Conservation (phyloP, 257 asterid genomes). For the Prunella vulgaris region DNA sequence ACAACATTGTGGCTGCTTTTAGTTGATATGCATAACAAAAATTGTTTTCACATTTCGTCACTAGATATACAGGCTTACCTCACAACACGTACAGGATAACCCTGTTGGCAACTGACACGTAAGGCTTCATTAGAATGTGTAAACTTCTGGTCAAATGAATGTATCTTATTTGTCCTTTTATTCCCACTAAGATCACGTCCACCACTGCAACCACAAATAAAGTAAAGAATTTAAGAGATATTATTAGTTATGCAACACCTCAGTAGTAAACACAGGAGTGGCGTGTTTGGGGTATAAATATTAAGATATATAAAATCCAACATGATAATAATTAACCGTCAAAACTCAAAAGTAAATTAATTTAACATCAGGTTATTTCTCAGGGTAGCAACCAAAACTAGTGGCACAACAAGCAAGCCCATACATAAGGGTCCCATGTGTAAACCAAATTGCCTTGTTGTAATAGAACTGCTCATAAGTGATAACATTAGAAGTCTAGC, state of each 20-base stretch:
- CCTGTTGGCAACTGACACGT: constrained; percentile 74
- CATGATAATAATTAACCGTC: not conserved
- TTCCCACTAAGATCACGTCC: constrained; percentile 92
- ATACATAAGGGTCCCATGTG: not conserved
- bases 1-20: not conserved
- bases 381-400: not conserved
- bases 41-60: not conserved
- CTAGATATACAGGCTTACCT: constrained; percentile 44
- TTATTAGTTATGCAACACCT: not conserved
- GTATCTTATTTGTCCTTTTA: constrained; percentile 74
- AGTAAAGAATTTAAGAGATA: constrained; percentile 11
- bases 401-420: not conserved
- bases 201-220: constrained; percentile 60
- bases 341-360: not conserved
- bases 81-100: constrained; percentile 95
- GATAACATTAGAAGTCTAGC: not conserved
- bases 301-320: not conserved
- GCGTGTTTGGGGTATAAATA: not conserved
- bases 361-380: not conserved
- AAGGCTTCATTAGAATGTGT: constrained; percentile 63
- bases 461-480: not conserved
- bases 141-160: constrained; percentile 78
- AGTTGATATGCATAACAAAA: not conserved
- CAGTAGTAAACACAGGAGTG: not conserved
- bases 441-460: not conserved